phyloP scores from a whole-genome alignment of 1,139 yeast genomes.

The Candida sojae region DNA sequence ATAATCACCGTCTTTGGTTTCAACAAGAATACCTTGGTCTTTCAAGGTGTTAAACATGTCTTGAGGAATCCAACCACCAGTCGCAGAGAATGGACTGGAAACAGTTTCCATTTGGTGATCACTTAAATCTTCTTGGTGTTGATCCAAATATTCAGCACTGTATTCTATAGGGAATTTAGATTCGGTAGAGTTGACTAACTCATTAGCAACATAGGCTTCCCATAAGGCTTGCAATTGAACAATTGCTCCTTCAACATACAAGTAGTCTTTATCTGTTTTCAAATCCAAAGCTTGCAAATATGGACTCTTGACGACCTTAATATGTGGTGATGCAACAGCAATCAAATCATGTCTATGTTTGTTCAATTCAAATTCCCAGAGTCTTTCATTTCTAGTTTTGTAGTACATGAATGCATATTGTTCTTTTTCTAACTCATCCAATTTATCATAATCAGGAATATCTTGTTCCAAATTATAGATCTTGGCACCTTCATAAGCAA shows the following conservation, averaged over 20 bases:
- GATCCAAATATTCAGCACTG: conserved; percentile 54
- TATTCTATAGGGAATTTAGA: conserved; percentile 61
- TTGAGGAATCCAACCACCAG: conserved; percentile 95
- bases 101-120: conserved; percentile 68
- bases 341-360: conserved; percentile 64
- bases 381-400: conserved; percentile 86
- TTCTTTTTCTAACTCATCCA: conserved; percentile 72
- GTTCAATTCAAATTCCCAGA: conserved; percentile 81
- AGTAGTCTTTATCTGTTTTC: conserved; percentile 62
- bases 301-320: conserved; percentile 66
- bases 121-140: conserved; percentile 59
- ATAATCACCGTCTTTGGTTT: conserved; percentile 36
- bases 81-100: conserved; percentile 80
- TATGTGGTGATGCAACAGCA: conserved; percentile 77
- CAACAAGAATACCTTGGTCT: conserved; percentile 62
- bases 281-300: conserved; percentile 66
- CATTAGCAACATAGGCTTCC: conserved; percentile 67
- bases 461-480: conserved; percentile 74
- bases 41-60: conserved; percentile 77
- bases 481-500: conserved; percentile 85
- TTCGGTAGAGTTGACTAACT: conserved; percentile 49
- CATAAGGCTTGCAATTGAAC: conserved; percentile 77
- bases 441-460: conserved; percentile 64
- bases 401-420: conserved; percentile 85
- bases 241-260: conserved; percentile 65